Percentiles rank a stretch among this genome's conserved stretches.
Conservation (phyloP, 2,329 filamentous ascomycete genomes). For the Myriosclerotinia curreyana region DNA sequence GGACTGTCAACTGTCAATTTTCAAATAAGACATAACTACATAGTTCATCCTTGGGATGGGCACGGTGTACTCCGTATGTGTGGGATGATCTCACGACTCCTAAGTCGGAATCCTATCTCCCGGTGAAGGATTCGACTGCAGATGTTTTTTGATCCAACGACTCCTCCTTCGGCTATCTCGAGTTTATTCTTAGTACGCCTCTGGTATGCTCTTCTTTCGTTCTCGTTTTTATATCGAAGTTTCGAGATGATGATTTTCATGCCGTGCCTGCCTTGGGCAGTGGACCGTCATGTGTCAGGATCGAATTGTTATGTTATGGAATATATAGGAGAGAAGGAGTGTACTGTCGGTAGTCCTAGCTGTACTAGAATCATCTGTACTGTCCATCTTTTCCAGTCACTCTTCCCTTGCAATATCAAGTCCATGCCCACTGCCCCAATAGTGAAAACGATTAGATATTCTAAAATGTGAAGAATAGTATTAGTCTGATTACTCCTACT, state of each 20-base stretch:
- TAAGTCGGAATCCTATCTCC: not conserved
- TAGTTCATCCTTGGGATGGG: not conserved
- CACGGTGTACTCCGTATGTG: not conserved
- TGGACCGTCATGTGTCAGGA: not conserved
- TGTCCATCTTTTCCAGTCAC: no score
- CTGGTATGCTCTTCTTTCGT: not conserved
- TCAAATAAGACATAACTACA: not conserved
- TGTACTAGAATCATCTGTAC: no score
- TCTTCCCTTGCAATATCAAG: no score
- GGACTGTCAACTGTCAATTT: not conserved
- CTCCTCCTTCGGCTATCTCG: not conserved
- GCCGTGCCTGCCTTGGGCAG: not conserved
- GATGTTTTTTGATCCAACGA: not conserved
- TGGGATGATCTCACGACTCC: not conserved
- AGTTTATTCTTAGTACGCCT: not conserved
- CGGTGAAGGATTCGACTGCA: not conserved
- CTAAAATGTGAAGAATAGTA: no score
- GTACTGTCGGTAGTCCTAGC: no score
- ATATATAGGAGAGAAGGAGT: not conserved
- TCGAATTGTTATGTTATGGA: not conserved
- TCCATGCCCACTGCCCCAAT: no score
- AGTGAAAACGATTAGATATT: no score
- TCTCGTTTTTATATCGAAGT: not conserved
- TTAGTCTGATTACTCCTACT: no score
- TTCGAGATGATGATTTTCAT: not conserved